A percentile compares a stretch with the other conserved stretches of the same genome.
These are phyloP conservation scores for Colletotrichum sp. DNA, from an alignment of 2,329 filamentous ascomycete genomes.

Conservation along the genomic window DNA sequence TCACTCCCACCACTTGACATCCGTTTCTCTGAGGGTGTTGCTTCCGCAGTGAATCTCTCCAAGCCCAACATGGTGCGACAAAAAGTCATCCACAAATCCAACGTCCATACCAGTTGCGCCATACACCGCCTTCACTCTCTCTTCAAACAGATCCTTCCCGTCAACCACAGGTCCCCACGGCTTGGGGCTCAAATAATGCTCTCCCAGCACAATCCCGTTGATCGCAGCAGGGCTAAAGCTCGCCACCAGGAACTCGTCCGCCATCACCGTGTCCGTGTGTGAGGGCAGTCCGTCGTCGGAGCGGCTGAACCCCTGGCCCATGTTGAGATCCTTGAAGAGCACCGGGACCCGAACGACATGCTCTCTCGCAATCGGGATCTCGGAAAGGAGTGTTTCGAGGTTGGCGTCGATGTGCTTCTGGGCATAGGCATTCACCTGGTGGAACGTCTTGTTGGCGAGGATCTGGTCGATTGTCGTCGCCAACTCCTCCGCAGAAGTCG, in stretches of 20 bases:
- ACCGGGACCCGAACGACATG: constrained; percentile 27
- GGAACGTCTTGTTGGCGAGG: constrained; percentile 14
- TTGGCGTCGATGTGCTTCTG: constrained; percentile 22
- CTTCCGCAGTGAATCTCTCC: constrained; percentile 33
- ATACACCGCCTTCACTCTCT: constrained; percentile 26
- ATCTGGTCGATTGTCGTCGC: constrained; percentile 13
- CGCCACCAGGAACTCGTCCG: not conserved
- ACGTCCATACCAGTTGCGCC: constrained; percentile 24
- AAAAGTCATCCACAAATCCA: constrained; percentile 30
- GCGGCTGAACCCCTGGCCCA: not conserved
- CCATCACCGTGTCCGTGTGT: not conserved
- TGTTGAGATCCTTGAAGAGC: constrained; percentile 15
- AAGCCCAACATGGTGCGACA: constrained; percentile 24
- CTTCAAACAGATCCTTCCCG: constrained; percentile 27
- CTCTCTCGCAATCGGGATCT: constrained; percentile 24
- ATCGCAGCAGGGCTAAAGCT: constrained; percentile 24
- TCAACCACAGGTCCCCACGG: constrained; percentile 31
- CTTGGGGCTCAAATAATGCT: constrained; percentile 25
- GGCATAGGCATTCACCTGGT: not conserved
- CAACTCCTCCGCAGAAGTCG: not conserved
- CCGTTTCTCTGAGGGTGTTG: constrained; percentile 20
- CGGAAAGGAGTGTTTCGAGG: not conserved
- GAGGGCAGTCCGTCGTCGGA: not conserved
- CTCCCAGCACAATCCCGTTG: constrained; percentile 26
- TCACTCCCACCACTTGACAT: constrained; percentile 21